Base-by-base conservation (phyloP, 1,139 yeast species). In the Eremothecium coryli region DNA sequence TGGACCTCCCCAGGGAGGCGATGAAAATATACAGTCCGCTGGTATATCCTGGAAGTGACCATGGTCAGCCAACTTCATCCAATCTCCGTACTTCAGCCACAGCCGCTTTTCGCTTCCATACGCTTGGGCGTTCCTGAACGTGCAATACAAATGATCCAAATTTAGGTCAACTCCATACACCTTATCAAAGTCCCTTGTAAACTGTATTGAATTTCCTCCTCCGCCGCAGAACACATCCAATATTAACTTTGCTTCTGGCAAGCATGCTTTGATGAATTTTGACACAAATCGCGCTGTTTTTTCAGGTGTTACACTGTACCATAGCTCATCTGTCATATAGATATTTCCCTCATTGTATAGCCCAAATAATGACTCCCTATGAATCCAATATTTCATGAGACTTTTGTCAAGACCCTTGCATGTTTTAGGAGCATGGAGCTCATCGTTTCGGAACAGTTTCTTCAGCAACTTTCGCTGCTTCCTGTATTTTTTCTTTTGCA, bases 1-100 rank as follows among this genome's bases (percentile, higher is more conserved):
- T 0, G 93, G 85, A 0, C 98, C 98, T 11, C 97, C 97, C 98
- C 98, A 90, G 0, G 97, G 97, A 1, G 97, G 97, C 4, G 95
- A 84, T 16, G 78, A 70, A 58, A 85, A 88, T 5, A 81, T 66
- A 29, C 82, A 68, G 48, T 82, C 93, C 27, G 77, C 66, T 3
- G 62, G 57, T 38, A 62, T 37, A 29, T 51, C 32, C 31, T 44
- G 35, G 20, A 55, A 44, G 35, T 50, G 42, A 18, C 49, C 46
- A 10, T 46, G 46, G 13, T 52, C 46, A 8, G 62, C 45, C 36
- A 73, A 42, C 28, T 61, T 56, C 6, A 53, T 51, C 82, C 88
- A 82, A 43, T 79, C 82, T 0, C 76, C 80, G 12, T 47, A 58
- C 35, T 50, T 51, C 40, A 56, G 64, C 46, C 73, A 71, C 41